Evolutionary conservation across 2,329 filamentous ascomycete genomes (phyloP), one percentile per base, ranked within the genome.

Genomic region (Aspergillus clavatus): DNA sequence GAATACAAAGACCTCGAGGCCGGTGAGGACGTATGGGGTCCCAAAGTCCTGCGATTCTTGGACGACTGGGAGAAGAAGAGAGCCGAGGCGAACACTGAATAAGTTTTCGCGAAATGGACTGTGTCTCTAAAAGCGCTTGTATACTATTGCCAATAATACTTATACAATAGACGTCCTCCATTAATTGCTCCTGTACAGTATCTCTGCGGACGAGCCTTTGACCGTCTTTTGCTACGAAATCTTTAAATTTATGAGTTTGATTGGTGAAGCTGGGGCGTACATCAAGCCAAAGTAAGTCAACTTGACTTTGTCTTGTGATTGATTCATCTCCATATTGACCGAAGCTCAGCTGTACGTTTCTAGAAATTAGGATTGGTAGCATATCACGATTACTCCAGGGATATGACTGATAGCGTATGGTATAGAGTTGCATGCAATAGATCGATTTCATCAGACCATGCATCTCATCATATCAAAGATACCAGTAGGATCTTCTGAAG

Each of bases 21-120:
- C 53, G 89, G 87, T 1, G 88, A 95, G 65, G 78, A 82, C 0
- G 80, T 87, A 7, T 97, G 91, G 90, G 87, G 80, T 0, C 86
- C 88, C 0, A 79, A 89, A 64, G 76, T 97, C 1, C 65, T 78
- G 56, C 63, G 65, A 12, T 75, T 83, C 61, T 66, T 89, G 8
- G 68, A 76, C 31, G 64, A 67, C 19, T 80, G 76, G 69, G 72
- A 74, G 59, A 58, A 68, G 46, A 68, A 70, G 49, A 69, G 72
- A 11, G 48, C 48, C 22, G 51, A 55, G 38, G 46, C 50, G 7
- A 40, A 51, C 33, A 43, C 35, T 26, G 46, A 44, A 41, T 47
- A 38, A 37, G 28, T 12, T 21, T 35, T 33, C 29, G 18, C n/a
- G 16, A 7, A 18, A 16, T 14, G 29, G 18, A 33, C n/a, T 33